Conservation (phyloP, 2,329 filamentous ascomycete species). For the Apiospora pterosperma region DNA sequence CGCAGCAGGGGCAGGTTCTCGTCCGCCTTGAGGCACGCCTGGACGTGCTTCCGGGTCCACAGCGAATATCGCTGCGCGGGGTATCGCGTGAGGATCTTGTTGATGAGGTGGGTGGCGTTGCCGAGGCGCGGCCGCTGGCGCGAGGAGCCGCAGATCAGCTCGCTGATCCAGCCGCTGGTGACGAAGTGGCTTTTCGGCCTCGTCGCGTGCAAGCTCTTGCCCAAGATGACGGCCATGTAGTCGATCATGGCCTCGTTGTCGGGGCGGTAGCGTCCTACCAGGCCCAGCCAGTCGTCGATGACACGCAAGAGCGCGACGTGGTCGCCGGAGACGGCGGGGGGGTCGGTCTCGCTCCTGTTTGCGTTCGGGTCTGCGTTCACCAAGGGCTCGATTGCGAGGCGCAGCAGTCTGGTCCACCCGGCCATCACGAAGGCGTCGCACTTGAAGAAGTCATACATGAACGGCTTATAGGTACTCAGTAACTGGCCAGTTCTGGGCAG, state of each 20-base stretch:
- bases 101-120: background rate
- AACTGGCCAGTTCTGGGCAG: no score
- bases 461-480: no score
- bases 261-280: background rate
- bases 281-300: background rate
- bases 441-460: no score
- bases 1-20: background rate
- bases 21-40: background rate
- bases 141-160: no score
- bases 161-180: no score
- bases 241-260: background rate
- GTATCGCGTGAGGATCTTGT: background rate
- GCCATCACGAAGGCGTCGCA: background rate
- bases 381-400: background rate
- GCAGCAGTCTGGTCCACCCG: background rate
- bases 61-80: no score
- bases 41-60: no score
- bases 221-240: background rate
- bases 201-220: no score
- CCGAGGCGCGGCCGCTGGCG: no score
- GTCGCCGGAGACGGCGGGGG: background rate
- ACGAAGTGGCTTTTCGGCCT: no score
- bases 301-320: background rate
- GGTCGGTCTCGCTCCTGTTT: no score
- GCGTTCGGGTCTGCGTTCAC: no score